These are phyloP conservation scores for Phaeolepiota aurea DNA, from an alignment of 768 basidiomycete genomes.

Conservation along the genomic window DNA sequence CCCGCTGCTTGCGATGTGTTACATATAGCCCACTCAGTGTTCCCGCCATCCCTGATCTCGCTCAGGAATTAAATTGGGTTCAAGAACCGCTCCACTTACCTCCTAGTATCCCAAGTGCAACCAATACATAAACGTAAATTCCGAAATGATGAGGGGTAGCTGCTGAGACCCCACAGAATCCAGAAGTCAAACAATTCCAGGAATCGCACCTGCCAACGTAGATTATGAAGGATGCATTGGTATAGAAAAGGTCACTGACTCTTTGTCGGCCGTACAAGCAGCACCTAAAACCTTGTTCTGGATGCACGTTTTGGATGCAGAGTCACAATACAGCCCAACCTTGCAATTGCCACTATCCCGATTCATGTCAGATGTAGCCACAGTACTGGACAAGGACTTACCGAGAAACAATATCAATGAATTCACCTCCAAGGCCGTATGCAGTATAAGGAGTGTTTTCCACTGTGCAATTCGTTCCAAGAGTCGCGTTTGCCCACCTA, in stretches of 20 bases:
- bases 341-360: constrained; percentile 59
- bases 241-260: constrained; percentile 20
- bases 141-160: constrained; percentile 56
- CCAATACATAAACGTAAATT: constrained; percentile 63
- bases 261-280: constrained; percentile 46
- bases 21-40: constrained; percentile 63
- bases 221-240: not conserved
- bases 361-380: not conserved
- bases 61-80: too few relatives aligned
- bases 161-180: constrained; percentile 55
- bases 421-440: constrained; percentile 52
- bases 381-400: constrained; percentile 17
- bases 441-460: constrained; percentile 79
- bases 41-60: constrained; percentile 71
- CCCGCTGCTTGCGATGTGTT: constrained; percentile 64
- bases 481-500: constrained; percentile 76
- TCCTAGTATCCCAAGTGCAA: constrained; percentile 63
- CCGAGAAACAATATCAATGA: constrained; percentile 78
- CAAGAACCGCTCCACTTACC: constrained; percentile 37
- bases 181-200: constrained; percentile 60
- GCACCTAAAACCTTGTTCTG: constrained; percentile 47
- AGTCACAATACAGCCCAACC: constrained; percentile 71
- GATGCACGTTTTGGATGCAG: constrained; percentile 46
- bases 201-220: constrained; percentile 49
- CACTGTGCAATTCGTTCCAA: constrained; percentile 51